Percentiles rank a stretch among this genome's conserved stretches.
Conservation (phyloP, 305 asterid species). For the Rubia peregrina region DNA sequence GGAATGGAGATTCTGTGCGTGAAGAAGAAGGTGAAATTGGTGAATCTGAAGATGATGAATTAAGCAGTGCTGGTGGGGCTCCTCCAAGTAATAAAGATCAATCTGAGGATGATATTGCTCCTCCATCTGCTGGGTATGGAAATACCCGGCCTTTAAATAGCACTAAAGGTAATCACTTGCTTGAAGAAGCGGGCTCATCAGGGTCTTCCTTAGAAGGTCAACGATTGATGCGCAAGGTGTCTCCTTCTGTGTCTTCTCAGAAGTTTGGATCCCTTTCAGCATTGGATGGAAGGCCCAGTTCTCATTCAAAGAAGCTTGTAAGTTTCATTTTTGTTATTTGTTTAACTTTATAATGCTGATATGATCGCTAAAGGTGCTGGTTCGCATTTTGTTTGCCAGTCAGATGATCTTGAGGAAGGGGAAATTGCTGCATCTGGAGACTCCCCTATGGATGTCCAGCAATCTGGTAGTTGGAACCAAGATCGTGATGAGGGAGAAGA, state of each 20-base stretch:
- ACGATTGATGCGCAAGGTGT: conserved; percentile 45
- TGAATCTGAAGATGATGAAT: conserved; percentile 85
- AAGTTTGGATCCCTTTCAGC: conserved; percentile 99
- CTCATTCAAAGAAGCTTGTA: conserved; percentile 81
- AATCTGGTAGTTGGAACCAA: conserved; percentile 96
- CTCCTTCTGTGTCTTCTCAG: conserved; percentile 88
- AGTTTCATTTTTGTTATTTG: conserved; percentile 15
- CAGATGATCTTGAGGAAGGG: conserved; percentile 89
- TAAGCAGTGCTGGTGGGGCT: conserved; percentile 36
- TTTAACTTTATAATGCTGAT: conserved; percentile 9
- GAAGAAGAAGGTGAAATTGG: conserved; percentile 78
- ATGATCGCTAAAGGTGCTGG: conserved; percentile 15
- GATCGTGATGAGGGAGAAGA: conserved; percentile 98
- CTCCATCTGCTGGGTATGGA: conserved; percentile 54
- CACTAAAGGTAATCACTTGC: conserved; percentile 36
- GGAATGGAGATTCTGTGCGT: conserved; percentile 58
- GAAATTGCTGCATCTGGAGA: conserved; percentile 92
- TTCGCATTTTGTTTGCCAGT: conserved; percentile 35
- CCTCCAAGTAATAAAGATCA: conserved; percentile 54
- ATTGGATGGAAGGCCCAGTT: conserved; percentile 71
- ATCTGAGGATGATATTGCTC: conserved; percentile 70
- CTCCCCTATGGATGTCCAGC: conserved; percentile 83
- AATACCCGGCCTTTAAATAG: conserved; percentile 45
- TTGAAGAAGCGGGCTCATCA: conserved; percentile 71
- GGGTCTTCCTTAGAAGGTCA: conserved; percentile 83